Percentiles rank a stretch among this genome's conserved stretches.
phyloP scores from a whole-genome alignment of 768 basidiomycete species.

The Kwoniella dejecticola region DNA sequence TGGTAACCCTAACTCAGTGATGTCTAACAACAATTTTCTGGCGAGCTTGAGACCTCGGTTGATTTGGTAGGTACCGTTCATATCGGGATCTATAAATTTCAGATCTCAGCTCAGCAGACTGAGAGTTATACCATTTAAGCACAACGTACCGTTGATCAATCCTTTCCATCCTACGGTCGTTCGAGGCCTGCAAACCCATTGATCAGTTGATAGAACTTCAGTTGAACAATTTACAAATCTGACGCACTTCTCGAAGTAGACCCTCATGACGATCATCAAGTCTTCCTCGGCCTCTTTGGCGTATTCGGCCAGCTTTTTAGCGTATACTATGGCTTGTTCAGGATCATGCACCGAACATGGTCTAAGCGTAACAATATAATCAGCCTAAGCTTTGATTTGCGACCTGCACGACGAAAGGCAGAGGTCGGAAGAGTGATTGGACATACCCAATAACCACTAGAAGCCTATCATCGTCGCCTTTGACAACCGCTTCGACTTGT shows the following conservation, averaged over 20 bases:
- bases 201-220: not conserved
- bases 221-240: not conserved
- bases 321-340: constrained; percentile 83
- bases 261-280: constrained; percentile 92
- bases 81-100: constrained; percentile 67
- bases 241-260: constrained; percentile 87
- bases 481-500: constrained; percentile 74
- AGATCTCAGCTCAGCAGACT: not conserved
- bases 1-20: constrained; percentile 87
- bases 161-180: constrained; percentile 99
- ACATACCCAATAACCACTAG: constrained; percentile 85
- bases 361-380: constrained; percentile 53
- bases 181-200: constrained; percentile 56
- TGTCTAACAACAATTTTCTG: constrained; percentile 79
- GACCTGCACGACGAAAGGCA: not conserved
- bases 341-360: constrained; percentile 95
- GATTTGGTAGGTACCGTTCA: constrained; percentile 89
- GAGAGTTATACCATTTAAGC: not conserved
- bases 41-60: constrained; percentile 92
- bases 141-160: constrained; percentile 73
- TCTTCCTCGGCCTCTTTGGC: constrained; percentile 79
- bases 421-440: not conserved
- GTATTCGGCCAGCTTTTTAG: constrained; percentile 73
- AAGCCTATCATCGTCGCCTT: constrained; percentile 86
- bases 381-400: too few relatives aligned